Base-by-base conservation (phyloP, 2,329 filamentous ascomycete genomes). In the Myriosclerotinia curreyana region DNA sequence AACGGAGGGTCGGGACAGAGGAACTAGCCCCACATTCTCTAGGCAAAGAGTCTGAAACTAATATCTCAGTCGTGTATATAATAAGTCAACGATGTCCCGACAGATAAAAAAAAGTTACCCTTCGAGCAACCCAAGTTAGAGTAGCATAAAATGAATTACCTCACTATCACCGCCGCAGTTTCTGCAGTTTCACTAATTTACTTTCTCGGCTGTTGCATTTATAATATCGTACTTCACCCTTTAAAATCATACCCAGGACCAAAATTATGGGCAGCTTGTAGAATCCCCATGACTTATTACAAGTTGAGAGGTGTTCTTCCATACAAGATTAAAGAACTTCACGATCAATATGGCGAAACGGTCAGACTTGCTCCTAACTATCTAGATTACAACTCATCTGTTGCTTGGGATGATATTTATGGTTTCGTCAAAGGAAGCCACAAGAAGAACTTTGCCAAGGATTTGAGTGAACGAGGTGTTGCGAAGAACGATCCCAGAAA, bases 211-310 rank as follows among this genome's bases (percentile, higher is more conserved):
- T 28, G 1, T 25, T 50, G 22, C 25, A 31, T 67, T 28, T 67
- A 68, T 50, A 67, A 67, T 46, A 2, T 69, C 46, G 63, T 48
- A 36, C 51, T 68, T 15, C 67, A 69, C 40, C 65, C 67, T 34
- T 51, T 68, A 28, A 53, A 44, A 38, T 62, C 61, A n/a, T 66
- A 44, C 54, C 65, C 66, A 34, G 67, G 67, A 7, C 67, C 66
- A 5, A 53, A 44, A 52, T 42, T 52, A 38, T 65, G 50, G 25
- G 53, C 51, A 55, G 58, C 59, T 31, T 50, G 44, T 6, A 40
- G 66, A n/a, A 20, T 68, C 11, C 64, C 62, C 6, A 20, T 49
- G 7, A 20, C 22, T 17, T 66, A 54, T 50, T 46, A 58, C n/a
- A 46, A n/a, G n/a, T 7, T 53, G 8, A 48, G 1, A 20, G 66